A percentile compares a stretch with the other conserved stretches of the same genome.
phyloP scores from a whole-genome alignment of 225 moss, liverwort and hornwort genomes.

The Polytrichum commune region DNA sequence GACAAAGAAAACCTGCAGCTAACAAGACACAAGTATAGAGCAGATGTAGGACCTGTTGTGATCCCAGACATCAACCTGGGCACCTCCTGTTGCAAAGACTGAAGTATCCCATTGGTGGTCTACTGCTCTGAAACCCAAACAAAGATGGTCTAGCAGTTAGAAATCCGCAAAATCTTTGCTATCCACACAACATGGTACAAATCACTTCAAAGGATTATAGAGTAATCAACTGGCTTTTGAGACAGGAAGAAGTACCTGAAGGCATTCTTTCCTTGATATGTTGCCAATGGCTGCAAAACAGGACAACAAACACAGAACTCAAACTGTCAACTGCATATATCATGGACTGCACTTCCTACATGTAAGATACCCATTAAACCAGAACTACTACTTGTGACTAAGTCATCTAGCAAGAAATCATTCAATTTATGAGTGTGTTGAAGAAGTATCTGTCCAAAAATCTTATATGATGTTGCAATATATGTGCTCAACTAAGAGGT shows the following conservation, averaged over 20 bases:
- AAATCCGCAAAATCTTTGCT: too few relatives aligned
- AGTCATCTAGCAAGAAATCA: too few relatives aligned
- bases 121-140: slow-evolving; percentile 50
- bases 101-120: slow-evolving; percentile 84
- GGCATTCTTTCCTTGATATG: slow-evolving; percentile 89
- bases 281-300: slow-evolving; percentile 65
- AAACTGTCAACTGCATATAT: too few relatives aligned
- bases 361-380: too few relatives aligned
- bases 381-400: too few relatives aligned
- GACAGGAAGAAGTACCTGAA: slow-evolving; percentile 38
- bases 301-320: background rate
- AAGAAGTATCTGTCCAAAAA: too few relatives aligned
- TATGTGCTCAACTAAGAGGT: too few relatives aligned
- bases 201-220: background rate
- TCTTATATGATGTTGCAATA: too few relatives aligned
- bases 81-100: slow-evolving; percentile 85
- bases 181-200: background rate
- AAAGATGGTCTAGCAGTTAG: background rate
- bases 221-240: background rate
- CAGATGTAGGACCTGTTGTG: slow-evolving; percentile 58
- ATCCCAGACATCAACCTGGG: slow-evolving; percentile 94
- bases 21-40: background rate
- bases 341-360: too few relatives aligned
- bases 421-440: too few relatives aligned
- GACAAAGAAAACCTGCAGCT: too few relatives aligned